A percentile compares a stretch with the other conserved stretches of the same genome.
Conservation (phyloP, 1,284 basidiomycete genomes). For the Rhodotorula sp. region DNA sequence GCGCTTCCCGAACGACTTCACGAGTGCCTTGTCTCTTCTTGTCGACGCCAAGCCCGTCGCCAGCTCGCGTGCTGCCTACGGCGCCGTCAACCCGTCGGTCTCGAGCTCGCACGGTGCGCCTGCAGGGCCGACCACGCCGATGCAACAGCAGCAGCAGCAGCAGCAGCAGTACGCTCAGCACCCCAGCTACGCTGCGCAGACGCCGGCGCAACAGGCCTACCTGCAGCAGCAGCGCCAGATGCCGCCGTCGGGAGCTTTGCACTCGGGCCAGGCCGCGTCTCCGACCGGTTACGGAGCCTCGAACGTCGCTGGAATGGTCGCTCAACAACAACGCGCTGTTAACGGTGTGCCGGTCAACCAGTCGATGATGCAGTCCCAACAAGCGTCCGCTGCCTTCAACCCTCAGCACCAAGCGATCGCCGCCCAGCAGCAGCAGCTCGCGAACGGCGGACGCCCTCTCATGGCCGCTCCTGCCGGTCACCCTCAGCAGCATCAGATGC, state of each 20-base stretch:
- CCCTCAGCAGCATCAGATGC: constrained; percentile 6
- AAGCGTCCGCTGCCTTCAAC: background rate
- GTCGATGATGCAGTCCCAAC: constrained; percentile 2
- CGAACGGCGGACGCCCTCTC: constrained; percentile 6
- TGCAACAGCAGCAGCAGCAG: background rate
- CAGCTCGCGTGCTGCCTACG: constrained; percentile 5
- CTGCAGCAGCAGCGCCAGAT: background rate
- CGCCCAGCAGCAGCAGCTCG: constrained; percentile 21
- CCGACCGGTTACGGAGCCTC: background rate
- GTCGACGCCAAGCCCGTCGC: constrained; percentile 25
- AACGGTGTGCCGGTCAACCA: background rate
- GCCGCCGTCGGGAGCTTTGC: background rate
- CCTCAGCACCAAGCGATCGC: constrained; percentile 6
- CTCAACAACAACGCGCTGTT: background rate
- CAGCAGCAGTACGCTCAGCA: constrained; percentile 5
- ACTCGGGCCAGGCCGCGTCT: background rate
- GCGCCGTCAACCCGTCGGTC: constrained; percentile 4
- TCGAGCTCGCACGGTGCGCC: constrained; percentile 6
- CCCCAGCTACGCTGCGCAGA: background rate
- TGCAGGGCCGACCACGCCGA: background rate
- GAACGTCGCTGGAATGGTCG: too few relatives aligned
- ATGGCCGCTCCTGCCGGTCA: background rate
- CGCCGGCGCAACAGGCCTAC: background rate
- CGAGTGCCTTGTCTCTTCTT: constrained; percentile 18
- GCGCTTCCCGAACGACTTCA: constrained; percentile 11